Evolutionary conservation across 169 alveolate species (phyloP).

Genomic region (Babesia caballi): DNA sequence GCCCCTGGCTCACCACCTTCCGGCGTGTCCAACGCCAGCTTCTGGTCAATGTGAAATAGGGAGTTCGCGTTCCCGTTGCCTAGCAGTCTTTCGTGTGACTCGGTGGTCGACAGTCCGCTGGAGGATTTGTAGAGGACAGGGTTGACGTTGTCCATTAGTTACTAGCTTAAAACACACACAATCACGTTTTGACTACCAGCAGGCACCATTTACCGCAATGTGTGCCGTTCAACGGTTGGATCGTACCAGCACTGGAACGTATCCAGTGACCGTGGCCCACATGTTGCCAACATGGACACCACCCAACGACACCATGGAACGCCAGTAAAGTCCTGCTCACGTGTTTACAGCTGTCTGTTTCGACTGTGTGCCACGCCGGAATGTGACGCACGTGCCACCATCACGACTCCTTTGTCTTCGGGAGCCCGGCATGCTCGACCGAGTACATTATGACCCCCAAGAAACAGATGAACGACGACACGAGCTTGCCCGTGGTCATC

Average conservation of each 20-base stretch:
- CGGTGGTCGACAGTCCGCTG: slow-evolving; percentile 11
- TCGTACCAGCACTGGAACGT: too few species aligned
- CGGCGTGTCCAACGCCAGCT: not conserved
- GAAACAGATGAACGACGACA: slow-evolving; percentile 52
- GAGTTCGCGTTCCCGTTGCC: not conserved
- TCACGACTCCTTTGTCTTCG: slow-evolving; percentile 14
- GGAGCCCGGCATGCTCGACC: slow-evolving; percentile 21
- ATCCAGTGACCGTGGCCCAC: too few species aligned
- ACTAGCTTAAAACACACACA: too few species aligned
- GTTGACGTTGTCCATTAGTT: slow-evolving; percentile 37
- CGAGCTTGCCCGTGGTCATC: slow-evolving; percentile 36
- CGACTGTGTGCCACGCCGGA: too few species aligned
- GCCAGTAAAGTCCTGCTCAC: too few species aligned
- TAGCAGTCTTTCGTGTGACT: slow-evolving; percentile 2
- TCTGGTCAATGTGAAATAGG: not conserved
- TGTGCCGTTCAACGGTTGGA: too few species aligned
- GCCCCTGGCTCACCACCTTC: not conserved
- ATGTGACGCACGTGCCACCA: too few species aligned
- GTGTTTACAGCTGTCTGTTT: too few species aligned
- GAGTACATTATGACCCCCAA: slow-evolving; percentile 58
- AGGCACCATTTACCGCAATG: too few species aligned
- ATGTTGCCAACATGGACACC: too few species aligned
- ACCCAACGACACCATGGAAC: too few species aligned
- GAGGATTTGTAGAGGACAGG: slow-evolving; percentile 44
- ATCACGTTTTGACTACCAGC: too few species aligned